phyloP scores from a whole-genome alignment of 2,329 filamentous ascomycete species.

The Arthrinium phaeospermum region DNA sequence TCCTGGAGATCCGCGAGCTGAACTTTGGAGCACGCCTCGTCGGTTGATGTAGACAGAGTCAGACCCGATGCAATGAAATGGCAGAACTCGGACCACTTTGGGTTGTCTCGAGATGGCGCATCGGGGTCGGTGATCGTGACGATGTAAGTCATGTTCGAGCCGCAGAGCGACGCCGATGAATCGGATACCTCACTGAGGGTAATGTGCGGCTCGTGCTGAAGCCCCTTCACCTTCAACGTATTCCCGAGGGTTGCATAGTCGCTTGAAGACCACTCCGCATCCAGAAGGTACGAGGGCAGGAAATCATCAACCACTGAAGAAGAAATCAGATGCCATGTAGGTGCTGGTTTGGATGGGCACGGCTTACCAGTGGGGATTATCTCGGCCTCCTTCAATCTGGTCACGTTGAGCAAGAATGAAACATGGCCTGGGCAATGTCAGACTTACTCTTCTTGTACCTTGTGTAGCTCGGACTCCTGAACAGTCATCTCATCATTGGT shows the following conservation, averaged over 20 bases:
- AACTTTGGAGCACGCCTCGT: conserved; percentile 24
- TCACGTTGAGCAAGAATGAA: not conserved
- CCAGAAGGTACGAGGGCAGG: conserved; percentile 56
- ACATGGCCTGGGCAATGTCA: too few relatives aligned
- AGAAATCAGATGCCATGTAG: not conserved
- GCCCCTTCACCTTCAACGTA: conserved; percentile 43
- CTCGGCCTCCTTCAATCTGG: conserved; percentile 13
- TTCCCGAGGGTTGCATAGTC: conserved; percentile 58
- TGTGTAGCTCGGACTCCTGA: not conserved
- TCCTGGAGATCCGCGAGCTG: conserved; percentile 37
- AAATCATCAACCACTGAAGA: conserved; percentile 64
- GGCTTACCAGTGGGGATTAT: conserved; percentile 16
- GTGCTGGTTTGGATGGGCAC: not conserved
- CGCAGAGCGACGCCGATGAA: conserved; percentile 22
- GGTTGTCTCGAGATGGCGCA: conserved; percentile 47
- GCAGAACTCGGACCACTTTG: conserved; percentile 52
- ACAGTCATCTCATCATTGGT: not conserved
- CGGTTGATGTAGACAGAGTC: conserved; percentile 28
- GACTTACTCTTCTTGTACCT: conserved; percentile 16
- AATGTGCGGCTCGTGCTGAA: conserved; percentile 42
- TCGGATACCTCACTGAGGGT: conserved; percentile 33
- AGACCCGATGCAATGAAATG: conserved; percentile 50
- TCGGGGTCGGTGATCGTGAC: conserved; percentile 50
- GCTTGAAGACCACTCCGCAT: conserved; percentile 51
- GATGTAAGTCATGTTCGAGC: conserved; percentile 34